These are phyloP conservation scores for Schizochytrium sp. DNA, from an alignment of 108 stramenopile genomes.

Conservation along the genomic window DNA sequence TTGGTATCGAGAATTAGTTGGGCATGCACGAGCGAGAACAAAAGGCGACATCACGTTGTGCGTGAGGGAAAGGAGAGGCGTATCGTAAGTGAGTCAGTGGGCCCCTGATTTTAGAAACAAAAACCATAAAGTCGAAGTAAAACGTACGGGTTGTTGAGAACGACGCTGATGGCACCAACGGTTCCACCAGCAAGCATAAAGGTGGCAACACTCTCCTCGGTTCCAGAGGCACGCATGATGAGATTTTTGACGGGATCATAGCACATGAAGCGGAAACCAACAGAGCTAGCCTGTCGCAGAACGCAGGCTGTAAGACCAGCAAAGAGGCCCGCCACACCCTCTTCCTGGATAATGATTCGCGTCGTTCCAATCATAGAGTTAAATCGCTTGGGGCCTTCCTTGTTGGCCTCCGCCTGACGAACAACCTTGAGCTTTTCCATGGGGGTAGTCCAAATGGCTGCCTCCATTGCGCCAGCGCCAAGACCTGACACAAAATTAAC, in stretches of 20 bases:
- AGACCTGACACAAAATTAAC: constrained; percentile 1
- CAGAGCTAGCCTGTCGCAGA: neutral
- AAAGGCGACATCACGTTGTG: too few relatives aligned
- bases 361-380: neutral
- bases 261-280: neutral
- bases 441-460: neutral
- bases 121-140: neutral
- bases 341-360: neutral
- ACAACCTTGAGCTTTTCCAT: constrained; percentile 2
- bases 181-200: constrained; percentile 7
- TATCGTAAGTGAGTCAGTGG: too few relatives aligned
- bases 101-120: too few relatives aligned
- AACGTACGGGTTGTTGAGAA: constrained; percentile 1
- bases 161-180: neutral
- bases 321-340: neutral
- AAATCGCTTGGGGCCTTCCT: neutral
- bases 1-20: too few relatives aligned
- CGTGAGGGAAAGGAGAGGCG: too few relatives aligned
- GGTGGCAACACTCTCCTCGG: neutral
- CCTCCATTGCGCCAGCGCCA: constrained; percentile 10
- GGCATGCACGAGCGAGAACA: too few relatives aligned
- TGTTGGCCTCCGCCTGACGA: constrained; percentile 10
- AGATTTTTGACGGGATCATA: neutral
- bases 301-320: neutral
- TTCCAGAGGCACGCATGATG: neutral